Evolutionary conservation across 2,329 filamentous ascomycete species (phyloP).

Genomic region (Fusarium piperis): DNA sequence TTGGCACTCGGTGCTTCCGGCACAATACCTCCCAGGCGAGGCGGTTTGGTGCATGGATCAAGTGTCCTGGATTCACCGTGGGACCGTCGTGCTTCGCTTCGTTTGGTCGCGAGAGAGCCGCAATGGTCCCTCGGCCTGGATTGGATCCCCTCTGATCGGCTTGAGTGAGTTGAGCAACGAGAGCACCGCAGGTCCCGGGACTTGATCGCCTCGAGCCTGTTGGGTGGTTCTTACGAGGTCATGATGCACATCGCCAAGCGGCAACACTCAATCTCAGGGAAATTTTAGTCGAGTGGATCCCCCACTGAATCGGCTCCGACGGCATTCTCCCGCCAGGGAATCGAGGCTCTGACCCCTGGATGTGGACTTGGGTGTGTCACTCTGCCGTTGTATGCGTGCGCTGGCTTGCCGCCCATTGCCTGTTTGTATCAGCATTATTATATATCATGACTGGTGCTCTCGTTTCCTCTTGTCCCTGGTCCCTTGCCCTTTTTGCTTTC

Average conservation of each 20-base stretch:
- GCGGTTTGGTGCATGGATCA: constrained; percentile 45
- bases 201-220: constrained; percentile 8
- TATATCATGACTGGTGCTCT: constrained; percentile 40
- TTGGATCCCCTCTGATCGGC: constrained; percentile 15
- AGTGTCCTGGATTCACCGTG: constrained; percentile 40
- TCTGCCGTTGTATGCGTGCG: constrained; percentile 32
- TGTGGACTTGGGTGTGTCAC: constrained; percentile 39
- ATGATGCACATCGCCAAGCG: constrained; percentile 47
- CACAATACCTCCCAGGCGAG: constrained; percentile 41
- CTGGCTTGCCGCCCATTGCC: constrained; percentile 27
- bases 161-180: constrained; percentile 11
- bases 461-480: constrained; percentile 6
- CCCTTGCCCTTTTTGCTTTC: constrained; percentile 15
- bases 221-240: constrained; percentile 32
- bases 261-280: constrained; percentile 44
- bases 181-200: background rate
- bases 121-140: constrained; percentile 10
- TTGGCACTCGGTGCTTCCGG: constrained; percentile 41
- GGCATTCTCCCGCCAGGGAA: constrained; percentile 41
- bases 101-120: constrained; percentile 5
- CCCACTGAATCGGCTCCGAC: constrained; percentile 44
- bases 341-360: constrained; percentile 42
- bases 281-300: constrained; percentile 45
- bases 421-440: constrained; percentile 39
- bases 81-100: constrained; percentile 29